Conservation (phyloP, 163 green algal genomes). For the Scenedesmus sp. region DNA sequence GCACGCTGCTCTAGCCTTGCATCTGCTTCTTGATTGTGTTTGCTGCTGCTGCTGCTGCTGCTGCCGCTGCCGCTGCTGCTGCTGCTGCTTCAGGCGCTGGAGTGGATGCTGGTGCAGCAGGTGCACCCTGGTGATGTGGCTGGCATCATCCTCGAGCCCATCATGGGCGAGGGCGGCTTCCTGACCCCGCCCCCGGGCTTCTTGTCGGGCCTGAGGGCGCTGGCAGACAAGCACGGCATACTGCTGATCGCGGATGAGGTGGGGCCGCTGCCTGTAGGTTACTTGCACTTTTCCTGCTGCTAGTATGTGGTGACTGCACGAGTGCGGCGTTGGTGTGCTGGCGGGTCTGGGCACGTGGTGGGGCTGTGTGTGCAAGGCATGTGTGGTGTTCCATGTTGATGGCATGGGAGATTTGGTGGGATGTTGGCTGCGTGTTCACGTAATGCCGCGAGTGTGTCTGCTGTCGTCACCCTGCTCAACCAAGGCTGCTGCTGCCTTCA, state of each 20-base stretch:
- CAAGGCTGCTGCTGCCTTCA: too few relatives aligned
- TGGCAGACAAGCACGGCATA: constrained; percentile 84
- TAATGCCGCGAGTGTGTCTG: too few relatives aligned
- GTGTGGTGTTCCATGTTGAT: too few relatives aligned
- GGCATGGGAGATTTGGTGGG: too few relatives aligned
- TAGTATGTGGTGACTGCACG: neutral
- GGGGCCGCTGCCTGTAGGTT: neutral
- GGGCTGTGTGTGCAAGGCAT: too few relatives aligned
- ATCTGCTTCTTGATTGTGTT: too few relatives aligned
- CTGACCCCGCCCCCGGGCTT: constrained; percentile 86
- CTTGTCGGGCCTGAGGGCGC: constrained; percentile 70
- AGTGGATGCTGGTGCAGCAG: constrained; percentile 88
- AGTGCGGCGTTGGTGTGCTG: too few relatives aligned
- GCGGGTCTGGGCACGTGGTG: too few relatives aligned
- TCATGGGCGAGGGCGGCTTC: constrained; percentile 92
- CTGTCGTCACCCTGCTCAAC: too few relatives aligned
- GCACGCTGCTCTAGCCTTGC: too few relatives aligned
- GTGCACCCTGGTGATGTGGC: constrained; percentile 75
- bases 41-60: too few relatives aligned
- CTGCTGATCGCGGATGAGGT: constrained; percentile 93
- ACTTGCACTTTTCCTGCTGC: neutral
- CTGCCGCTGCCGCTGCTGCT: neutral
- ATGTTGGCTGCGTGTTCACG: too few relatives aligned
- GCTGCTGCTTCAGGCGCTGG: neutral
- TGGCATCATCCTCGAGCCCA: constrained; percentile 90